Percentiles rank a stretch among this genome's conserved stretches.
phyloP scores from a whole-genome alignment of 1,284 basidiomycete species.

The Tylopilus orsonianus region DNA sequence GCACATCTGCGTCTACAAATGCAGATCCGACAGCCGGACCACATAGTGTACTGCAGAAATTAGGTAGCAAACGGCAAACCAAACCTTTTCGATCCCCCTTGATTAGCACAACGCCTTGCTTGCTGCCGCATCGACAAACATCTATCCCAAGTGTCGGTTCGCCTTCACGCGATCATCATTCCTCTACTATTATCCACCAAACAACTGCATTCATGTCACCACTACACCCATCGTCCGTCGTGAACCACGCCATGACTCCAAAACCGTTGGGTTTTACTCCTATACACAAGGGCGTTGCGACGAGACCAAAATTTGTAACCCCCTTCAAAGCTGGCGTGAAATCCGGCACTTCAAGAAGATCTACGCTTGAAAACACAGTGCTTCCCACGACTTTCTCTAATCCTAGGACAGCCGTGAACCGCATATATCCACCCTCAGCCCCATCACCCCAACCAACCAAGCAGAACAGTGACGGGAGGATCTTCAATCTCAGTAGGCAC shows the following conservation, averaged over 20 bases:
- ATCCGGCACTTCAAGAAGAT: constrained; percentile 12
- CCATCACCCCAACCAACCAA: constrained; percentile 11
- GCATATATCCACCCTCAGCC: constrained; percentile 26
- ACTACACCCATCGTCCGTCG: constrained; percentile 15
- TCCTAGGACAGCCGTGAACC: constrained; percentile 5
- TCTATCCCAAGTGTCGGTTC: constrained; percentile 25
- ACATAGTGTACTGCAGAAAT: constrained; percentile 2
- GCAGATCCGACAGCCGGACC: background rate
- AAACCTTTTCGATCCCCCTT: constrained; percentile 63
- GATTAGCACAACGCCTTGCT: constrained; percentile 17
- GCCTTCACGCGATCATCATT: constrained; percentile 32
- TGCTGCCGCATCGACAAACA: constrained; percentile 12
- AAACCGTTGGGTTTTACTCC: constrained; percentile 37
- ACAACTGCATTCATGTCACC: constrained; percentile 18
- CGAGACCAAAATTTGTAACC: constrained; percentile 55
- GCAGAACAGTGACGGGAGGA: constrained; percentile 15
- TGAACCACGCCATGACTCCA: constrained; percentile 15
- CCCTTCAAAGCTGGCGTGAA: constrained; percentile 67
- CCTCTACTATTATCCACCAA: constrained; percentile 7
- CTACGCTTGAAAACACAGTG: background rate
- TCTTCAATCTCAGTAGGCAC: constrained; percentile 52
- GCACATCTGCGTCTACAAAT: constrained; percentile 9
- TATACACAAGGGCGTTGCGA: constrained; percentile 25
- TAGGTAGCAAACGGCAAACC: constrained; percentile 30
- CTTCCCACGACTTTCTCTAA: background rate